Evolutionary conservation across 106 monocot species (phyloP).

Genomic region (Platanthera zijinensis): DNA sequence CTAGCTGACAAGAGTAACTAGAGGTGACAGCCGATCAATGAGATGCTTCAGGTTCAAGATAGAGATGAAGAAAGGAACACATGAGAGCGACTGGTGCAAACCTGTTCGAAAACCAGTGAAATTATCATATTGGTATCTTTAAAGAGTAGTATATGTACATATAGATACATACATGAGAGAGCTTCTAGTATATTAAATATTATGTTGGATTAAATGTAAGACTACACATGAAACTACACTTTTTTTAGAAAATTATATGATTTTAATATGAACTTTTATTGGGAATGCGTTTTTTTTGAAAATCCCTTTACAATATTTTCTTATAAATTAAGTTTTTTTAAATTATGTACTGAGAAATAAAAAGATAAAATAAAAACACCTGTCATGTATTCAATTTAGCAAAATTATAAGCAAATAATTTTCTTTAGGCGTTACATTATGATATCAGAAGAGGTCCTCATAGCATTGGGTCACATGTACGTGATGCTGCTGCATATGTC

Average conservation of each 20-base stretch:
- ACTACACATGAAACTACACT: too few relatives aligned
- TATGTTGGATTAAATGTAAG: too few relatives aligned
- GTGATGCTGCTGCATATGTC: conserved; percentile 99
- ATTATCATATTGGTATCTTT: too few relatives aligned
- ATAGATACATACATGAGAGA: too few relatives aligned
- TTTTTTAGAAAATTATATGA: background rate
- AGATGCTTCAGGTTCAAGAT: too few relatives aligned
- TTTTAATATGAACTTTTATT: background rate
- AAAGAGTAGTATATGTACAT: too few relatives aligned
- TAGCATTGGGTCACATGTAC: conserved; percentile 96
- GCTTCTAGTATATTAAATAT: too few relatives aligned
- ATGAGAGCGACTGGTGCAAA: too few relatives aligned
- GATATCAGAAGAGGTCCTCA: conserved; percentile 87
- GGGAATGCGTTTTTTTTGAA: background rate
- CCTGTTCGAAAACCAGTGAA: too few relatives aligned
- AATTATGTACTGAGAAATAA: background rate
- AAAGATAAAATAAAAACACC: background rate
- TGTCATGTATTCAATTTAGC: background rate
- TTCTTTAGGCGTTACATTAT: conserved; percentile 81
- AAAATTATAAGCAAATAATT: conserved; percentile 3
- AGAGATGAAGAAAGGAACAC: too few relatives aligned
- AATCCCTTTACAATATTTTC: background rate
- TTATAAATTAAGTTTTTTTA: background rate
- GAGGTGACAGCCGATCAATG: too few relatives aligned
- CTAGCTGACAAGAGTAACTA: too few relatives aligned